Evolutionary conservation across 306 rosid genomes (phyloP), one percentile per base, ranked within the genome.

Genomic region (Sesbania bispinosa): DNA sequence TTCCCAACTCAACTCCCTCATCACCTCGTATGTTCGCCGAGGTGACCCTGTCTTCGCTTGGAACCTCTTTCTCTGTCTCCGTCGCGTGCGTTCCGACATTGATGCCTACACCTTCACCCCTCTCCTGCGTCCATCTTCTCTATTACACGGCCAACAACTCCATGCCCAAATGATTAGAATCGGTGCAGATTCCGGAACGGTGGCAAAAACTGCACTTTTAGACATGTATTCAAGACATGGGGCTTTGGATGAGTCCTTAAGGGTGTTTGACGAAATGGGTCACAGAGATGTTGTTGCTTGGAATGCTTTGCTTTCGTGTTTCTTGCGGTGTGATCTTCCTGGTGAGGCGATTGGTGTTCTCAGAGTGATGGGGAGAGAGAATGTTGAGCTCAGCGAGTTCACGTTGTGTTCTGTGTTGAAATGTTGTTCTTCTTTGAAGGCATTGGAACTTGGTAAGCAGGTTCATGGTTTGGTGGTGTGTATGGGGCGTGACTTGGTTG

Each of bases 361-460:
- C 16, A 65, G 62, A 47, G 83, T 62, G n/a, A 88, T 83, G 97
- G 82, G 75, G 75, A 78, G 51, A 58, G 84, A 80, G 47, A 65
- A 74, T 45, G 79, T 88, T 54, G 85, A 70, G 47, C 30, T 68
- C 0, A 82, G 80, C 19, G 89, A 79, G 79, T 81, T 90, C 61
- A 87, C 96, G 0, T 43, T 84, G 81, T 90, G 96, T 74, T 85
- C 93, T 1, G 77, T 77, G 74, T 83, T 90, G 62, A 84, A 90
- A 77, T 75, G 77, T 47, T 88, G 93, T 65, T 80, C 88, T 54
- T 78, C 79, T 46, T 70, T 86, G 64, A 82, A 82, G 81, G 82
- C 83, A 1, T 64, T 80, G 77, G 77, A 70, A 55, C 81, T 73
- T 24, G 90, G 87, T 20, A 79, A 79, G 76, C 95, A 90, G 75